Base-by-base conservation (phyloP, 305 asterid species). In the Fraxinus velutina region DNA sequence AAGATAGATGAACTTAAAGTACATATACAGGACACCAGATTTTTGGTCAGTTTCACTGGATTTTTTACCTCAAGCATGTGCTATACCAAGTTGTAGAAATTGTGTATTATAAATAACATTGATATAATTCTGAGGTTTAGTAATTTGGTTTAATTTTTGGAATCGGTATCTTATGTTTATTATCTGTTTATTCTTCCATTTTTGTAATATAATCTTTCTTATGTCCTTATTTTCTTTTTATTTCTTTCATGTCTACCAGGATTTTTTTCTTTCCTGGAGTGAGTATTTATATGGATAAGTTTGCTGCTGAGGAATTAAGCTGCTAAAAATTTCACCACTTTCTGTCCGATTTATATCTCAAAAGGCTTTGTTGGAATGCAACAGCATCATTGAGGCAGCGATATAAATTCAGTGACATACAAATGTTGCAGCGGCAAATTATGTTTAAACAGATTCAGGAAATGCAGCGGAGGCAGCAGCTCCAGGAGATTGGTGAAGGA, bases 381-480 rank as follows among this genome's bases (percentile, higher is more conserved):
- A 52, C 78, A 75, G 62, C 75, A 84, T 82, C 84, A 79, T 76
- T 75, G 39, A 36, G 62, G 36, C 77, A 78, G 79, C 75, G 34
- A 73, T 82, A 66, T 39, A 78, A 77, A 57, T 79, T 71, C 15
- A 39, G 80, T 32, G 77, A 84, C 73, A 72, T 64, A 82, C 76
- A 83, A 84, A 91, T 90, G 94, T 88, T 92, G 90, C 93, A 92
- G 84, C 89, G 93, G 76, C 92, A 92, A 76, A 89, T 92, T 62
- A 87, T 91, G 89, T 86, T 83, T 77, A 90, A 91, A 78, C 93
- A 90, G 85, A 84, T 92, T 89, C 95, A 90, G 81, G 97, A 91
- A 79, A 82, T 90, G 88, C 97, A 87, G 88, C 88, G 90, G 37
- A 89, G 88, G 80, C 91, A 87, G 81, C 92, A 90, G 86, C 88